Evolutionary conservation across 2,329 filamentous ascomycete genomes (phyloP), one percentile per base, ranked within the genome.

Genomic region (Penicillium sp.): DNA sequence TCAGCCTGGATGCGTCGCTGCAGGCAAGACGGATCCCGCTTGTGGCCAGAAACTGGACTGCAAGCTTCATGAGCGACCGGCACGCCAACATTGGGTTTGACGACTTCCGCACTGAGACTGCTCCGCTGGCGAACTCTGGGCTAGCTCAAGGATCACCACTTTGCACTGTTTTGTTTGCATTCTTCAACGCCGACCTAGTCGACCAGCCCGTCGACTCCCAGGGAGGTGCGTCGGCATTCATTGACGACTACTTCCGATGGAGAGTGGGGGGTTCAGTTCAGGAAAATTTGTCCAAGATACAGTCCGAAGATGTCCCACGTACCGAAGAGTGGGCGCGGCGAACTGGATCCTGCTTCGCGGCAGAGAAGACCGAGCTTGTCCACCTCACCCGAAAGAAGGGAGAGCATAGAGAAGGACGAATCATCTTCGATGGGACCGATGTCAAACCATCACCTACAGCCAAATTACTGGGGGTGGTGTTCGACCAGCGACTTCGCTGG

Each of bases 171-270:
- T 43, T 49, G 8, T 49, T 49, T 18, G 18, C 38, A 43, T 49
- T 49, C 40, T 49, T 49, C 14, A 49, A 49, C 29, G 29, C 39
- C 18, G 39, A 49, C n/a, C 39, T 49, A 1, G 47, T 50, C 10
- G 47, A 50, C 31, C 39, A 50, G 5, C 39, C 47, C 2, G 29
- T 50, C 29, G 5, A 29, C 9, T 44, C 9, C 31, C 18, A 49
- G 1, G 39, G 47, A 18, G 31, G 47, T 2, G 39, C 47, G 9
- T 49, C 39, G 2, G 31, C 39, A 11, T 50, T 44, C 9, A 43
- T 50, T 24, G 29, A 49, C 14, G 39, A 49, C 18, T 49, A 43
- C 39, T 49, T 49, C 29, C 47, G 29, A 18, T 49, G 27, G 47
- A 4, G 29, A 43, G 47, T 49, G 3, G 47, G 47, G 0, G 0